Base-by-base conservation (phyloP, 495 filamentous ascomycete species). In the Aspergillus sclerotioniger region DNA sequence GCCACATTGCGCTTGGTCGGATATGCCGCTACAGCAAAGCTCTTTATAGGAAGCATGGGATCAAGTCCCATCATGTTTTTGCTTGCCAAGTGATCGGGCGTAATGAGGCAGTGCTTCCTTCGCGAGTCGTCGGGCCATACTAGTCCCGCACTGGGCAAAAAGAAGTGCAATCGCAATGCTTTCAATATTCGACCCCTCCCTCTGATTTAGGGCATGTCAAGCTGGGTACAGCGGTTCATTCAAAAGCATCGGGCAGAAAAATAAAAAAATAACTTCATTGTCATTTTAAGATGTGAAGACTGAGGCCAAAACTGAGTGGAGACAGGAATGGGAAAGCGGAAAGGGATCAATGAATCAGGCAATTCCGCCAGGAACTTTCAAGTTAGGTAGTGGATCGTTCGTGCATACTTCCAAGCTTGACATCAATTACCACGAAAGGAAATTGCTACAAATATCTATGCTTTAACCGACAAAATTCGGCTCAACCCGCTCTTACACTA, bases 91-190 rank as follows among this genome's bases (percentile, higher is more conserved):
- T 16, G 43, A 45, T 35, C 53, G 53, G 53, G 53, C 53, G 53
- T 43, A 48, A 55, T 8, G 53, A 43, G 53, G 53, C 53, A 33
- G 53, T 55, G 51, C 51, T 37, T 33, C 20, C 47, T 50, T 50
- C 25, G n/a, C 12, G 31, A 33, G 49, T 32, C 19, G 52, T 54
- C 15, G 31, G 19, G 51, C 25, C 43, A 53, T 41, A 25, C 37
- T 29, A 54, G 15, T 53, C 9, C 46, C 25, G 46, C 46, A 21
- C 46, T 49, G 46, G 15, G 46, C 46, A 9, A 29, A 5, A 13
- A 29, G 6, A 8, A 31, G 12, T 7, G 1, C 21, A 49, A 31
- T 28, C 46, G 10, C 20, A 1, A 31, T 49, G 33, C 33, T 35
- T 35, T 3, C 9, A 35, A 35, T 35, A 10, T 35, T 35, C 13